Base-by-base conservation (phyloP, 1,284 basidiomycete genomes). In the Ceratobasidium sp. region DNA sequence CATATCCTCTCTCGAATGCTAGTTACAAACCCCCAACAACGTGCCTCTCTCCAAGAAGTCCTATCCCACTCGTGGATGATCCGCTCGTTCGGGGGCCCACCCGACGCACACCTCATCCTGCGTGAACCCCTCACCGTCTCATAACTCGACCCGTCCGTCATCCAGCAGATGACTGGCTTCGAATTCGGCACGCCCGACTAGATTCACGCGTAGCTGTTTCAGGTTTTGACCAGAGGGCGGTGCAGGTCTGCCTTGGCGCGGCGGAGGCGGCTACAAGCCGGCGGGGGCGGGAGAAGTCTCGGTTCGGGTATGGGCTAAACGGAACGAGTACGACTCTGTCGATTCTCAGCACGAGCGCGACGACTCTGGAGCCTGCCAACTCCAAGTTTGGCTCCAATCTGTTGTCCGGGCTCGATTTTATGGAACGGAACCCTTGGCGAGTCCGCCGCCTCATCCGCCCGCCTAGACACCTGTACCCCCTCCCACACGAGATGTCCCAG, bases 351-450 rank as follows among this genome's bases (percentile, higher is more conserved):
- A 62, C 67, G 54, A 54, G 33, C 38, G 56, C 70, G 3, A 64
- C 54, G 3, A 68, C 66, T 15, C 50, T 56, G 23, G 73, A 75
- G 12, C 77, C 79, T 56, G 83, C 83, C 67, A 84, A 84, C 46
- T 85, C 83, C 81, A 86, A 84, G 82, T 82, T 81, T 79, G 48
- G 80, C 54, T 80, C 84, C 44, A 86, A 88, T 81, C 85, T 89
- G 40, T 98, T 99, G 84, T 96, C 94, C 33, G 97, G 96, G 2
- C 95, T 99, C 82, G 96, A 98, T 98, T 97, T 83, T 98, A 98
- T 83, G 90, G 94, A 46, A 91, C 94, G 82, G 98, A 97, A 86
- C 86, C 99, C 59, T 96, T 96, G 84, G 91, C 92, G 0, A 90
- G 91, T 87, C 86, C 70, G 92, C 91, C 3, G 87, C 88, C 80